Percentiles rank a stretch among this genome's conserved stretches.
These are phyloP conservation scores for Neonectria magnoliae DNA, from an alignment of 2,329 filamentous ascomycete genomes.

Conservation along the genomic window DNA sequence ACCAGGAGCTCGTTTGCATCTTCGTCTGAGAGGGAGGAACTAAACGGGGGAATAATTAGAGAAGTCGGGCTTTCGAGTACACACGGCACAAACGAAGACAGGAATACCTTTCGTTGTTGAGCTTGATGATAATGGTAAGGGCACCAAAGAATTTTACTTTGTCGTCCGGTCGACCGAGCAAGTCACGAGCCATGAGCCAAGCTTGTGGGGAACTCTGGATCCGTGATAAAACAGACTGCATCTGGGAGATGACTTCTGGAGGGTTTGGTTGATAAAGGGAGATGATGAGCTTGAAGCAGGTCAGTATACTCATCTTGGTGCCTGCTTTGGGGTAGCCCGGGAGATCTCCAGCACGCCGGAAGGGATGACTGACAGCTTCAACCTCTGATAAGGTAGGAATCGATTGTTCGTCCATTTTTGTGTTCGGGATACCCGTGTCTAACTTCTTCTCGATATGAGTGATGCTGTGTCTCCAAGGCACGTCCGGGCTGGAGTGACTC, in stretches of 20 bases:
- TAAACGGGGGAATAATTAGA: neutral
- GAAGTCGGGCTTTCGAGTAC: neutral
- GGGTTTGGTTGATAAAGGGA: slow-evolving; percentile 64
- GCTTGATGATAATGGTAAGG: slow-evolving; percentile 90
- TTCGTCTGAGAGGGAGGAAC: slow-evolving; percentile 62
- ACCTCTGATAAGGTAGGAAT: slow-evolving; percentile 32
- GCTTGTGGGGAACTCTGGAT: slow-evolving; percentile 83
- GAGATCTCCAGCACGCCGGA: neutral
- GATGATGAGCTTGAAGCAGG: slow-evolving; percentile 55
- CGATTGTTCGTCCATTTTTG: slow-evolving; percentile 29
- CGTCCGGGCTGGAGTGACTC: neutral
- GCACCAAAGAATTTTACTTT: slow-evolving; percentile 93
- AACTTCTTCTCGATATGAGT: neutral
- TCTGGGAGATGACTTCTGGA: slow-evolving; percentile 58
- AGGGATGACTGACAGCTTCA: slow-evolving; percentile 30
- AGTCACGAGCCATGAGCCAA: slow-evolving; percentile 84
- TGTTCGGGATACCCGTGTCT: neutral
- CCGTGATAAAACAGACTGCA: slow-evolving; percentile 79
- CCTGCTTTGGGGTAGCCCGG: neutral
- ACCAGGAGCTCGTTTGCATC: slow-evolving; percentile 68
- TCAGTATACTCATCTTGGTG: slow-evolving; percentile 23
- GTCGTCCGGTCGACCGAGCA: slow-evolving; percentile 74
- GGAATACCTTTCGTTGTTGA: slow-evolving; percentile 85
- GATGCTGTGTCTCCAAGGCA: neutral
- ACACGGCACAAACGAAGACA: neutral